Percentiles rank a stretch among this genome's conserved stretches.
Conservation (phyloP, 495 filamentous ascomycete genomes). For the Penicillium samsonianum region DNA sequence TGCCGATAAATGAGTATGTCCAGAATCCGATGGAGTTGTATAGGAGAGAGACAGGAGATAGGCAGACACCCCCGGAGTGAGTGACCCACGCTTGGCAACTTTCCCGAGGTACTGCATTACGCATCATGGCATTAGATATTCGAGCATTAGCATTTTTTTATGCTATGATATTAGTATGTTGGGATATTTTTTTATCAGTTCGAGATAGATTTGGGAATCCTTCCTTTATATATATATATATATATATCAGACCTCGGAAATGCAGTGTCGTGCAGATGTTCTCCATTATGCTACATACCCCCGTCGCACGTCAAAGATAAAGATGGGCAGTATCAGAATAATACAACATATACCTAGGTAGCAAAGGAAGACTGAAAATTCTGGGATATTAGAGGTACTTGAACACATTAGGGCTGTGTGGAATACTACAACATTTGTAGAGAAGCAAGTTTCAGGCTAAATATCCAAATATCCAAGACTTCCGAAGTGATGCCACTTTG, state of each 20-base stretch:
- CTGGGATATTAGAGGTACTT: background rate
- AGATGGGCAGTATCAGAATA: background rate
- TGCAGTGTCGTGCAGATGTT: background rate
- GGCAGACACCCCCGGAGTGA: conserved; percentile 16
- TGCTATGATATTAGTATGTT: background rate
- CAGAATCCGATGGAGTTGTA: conserved; percentile 8
- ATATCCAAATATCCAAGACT: too few species aligned
- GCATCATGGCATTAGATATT: conserved; percentile 8
- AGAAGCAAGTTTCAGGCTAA: too few species aligned
- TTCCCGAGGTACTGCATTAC: conserved; percentile 5
- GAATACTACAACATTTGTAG: too few species aligned
- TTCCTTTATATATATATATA: background rate
- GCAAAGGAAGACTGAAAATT: background rate
- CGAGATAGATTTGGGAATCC: background rate
- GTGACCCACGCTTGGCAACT: conserved; percentile 10
- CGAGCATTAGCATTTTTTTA: background rate
- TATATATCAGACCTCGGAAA: background rate
- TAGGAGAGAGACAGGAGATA: conserved; percentile 7
- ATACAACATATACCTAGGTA: too few species aligned
- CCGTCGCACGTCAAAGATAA: background rate
- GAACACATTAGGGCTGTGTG: background rate
- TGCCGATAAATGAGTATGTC: conserved; percentile 12
- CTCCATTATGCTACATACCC: conserved; percentile 2
- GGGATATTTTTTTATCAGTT: too few species aligned
- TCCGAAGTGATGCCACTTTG: background rate